Base-by-base conservation (phyloP, 495 filamentous ascomycete species). In the Neurospora sp. region DNA sequence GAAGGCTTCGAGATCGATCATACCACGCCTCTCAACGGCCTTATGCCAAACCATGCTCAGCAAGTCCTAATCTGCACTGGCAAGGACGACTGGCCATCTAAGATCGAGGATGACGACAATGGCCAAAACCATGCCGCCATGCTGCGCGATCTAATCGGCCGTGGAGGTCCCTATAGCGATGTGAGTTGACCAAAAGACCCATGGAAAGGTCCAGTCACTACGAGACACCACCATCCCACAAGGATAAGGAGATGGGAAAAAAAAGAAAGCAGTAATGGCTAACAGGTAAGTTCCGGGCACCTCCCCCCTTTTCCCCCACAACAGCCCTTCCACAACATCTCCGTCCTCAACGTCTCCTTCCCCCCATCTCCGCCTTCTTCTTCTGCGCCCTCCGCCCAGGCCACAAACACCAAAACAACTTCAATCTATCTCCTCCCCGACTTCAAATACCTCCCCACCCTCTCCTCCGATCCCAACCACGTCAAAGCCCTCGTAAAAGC, bases 21-120 rank as follows among this genome's bases (percentile, higher is more conserved):
- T 75, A 80, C 87, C 39, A 89, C 88, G 71, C 82, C 87, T 4
- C 80, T 98, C 62, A 90, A 89, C 77, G 90, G 90, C 21, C 91
- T 93, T 5, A 92, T 97, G 83, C 86, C 92, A 5, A 81, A 84
- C n/a, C 96, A 97, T 79, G 86, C 89, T 21, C 89, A 94, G 75
- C 94, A 98, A 71, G 85, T 98, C 5, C 79, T 99, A 4, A 85
- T 98, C 19, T 92, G 89, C 73, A 97, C 94, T 1, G 93, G 93
- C 9, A 87, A 89, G 72, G 77, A 84, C 28, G 92, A 98, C 80
- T 99, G 96, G 96, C 86, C 86, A 21, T 94, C 79, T 84, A 91
- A 80, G 79, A 97, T 86, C 71, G 86, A 88, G 72, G 85, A 86
- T 24, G 85, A 86, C 45, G 83, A 86, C 71, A 77, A 79, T 69